A percentile compares a stretch with the other conserved stretches of the same genome.
phyloP scores from a whole-genome alignment of 2,329 filamentous ascomycete species.

The Balansia obtecta region DNA sequence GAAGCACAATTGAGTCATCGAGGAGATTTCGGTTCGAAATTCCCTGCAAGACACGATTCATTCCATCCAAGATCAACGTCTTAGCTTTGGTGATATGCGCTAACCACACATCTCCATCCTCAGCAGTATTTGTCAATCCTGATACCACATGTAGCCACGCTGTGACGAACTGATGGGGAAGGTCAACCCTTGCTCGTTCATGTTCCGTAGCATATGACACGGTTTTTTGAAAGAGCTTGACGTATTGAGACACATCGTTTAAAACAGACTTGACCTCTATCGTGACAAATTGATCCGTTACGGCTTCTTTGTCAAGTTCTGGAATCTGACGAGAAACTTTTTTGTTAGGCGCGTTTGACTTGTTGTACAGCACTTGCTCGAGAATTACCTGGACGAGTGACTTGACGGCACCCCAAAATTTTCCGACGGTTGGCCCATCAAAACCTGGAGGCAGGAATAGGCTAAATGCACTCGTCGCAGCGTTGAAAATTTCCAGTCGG shows the following conservation, averaged over 20 bases:
- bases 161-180: slow-evolving; percentile 24
- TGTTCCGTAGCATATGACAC: slow-evolving; percentile 15
- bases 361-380: no score
- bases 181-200: slow-evolving; percentile 17
- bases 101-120: slow-evolving; percentile 13
- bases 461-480: slow-evolving; percentile 25
- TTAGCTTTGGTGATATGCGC: slow-evolving; percentile 19
- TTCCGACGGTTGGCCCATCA: slow-evolving; percentile 24
- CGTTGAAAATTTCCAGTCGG: slow-evolving; percentile 27
- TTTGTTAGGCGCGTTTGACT: not conserved
- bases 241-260: slow-evolving; percentile 12
- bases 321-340: slow-evolving; percentile 6
- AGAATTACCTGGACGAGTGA: slow-evolving; percentile 17
- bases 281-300: not conserved
- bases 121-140: slow-evolving; percentile 19
- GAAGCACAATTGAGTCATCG: slow-evolving; percentile 25
- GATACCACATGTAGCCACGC: slow-evolving; percentile 31
- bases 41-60: slow-evolving; percentile 23
- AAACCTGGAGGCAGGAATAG: slow-evolving; percentile 29
- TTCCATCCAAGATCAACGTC: slow-evolving; percentile 21
- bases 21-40: slow-evolving; percentile 21
- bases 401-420: slow-evolving; percentile 32
- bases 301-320: slow-evolving; percentile 4
- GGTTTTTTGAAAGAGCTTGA: slow-evolving; percentile 18
- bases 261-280: slow-evolving; percentile 9